These are phyloP conservation scores for Mimosa pudica DNA, from an alignment of 306 rosid species.

Conservation along the genomic window DNA sequence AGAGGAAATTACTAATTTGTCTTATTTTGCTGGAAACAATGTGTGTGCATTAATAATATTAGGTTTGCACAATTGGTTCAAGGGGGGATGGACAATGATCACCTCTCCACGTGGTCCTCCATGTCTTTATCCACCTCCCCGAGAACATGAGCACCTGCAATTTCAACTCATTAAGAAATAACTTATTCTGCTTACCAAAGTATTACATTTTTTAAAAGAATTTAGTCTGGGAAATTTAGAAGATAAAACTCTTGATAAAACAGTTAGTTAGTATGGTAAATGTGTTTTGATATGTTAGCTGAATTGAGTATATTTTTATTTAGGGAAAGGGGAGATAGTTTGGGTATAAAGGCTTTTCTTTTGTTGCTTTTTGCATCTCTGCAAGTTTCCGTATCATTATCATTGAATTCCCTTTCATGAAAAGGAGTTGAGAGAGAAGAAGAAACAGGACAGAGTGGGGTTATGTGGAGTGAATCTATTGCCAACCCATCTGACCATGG, in stretches of 20 bases:
- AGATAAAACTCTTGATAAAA: constrained; percentile 7
- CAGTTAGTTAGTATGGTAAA: neutral
- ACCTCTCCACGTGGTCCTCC: constrained; percentile 55
- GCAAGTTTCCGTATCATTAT: constrained; percentile 42
- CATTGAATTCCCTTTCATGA: constrained; percentile 50
- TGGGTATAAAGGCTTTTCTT: neutral
- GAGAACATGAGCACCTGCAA: constrained; percentile 51
- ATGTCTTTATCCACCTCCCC: constrained; percentile 41
- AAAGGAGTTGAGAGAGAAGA: constrained; percentile 43
- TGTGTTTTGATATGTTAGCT: neutral
- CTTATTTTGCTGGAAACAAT: constrained; percentile 19
- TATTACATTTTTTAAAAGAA: constrained; percentile 2
- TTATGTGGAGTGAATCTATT: constrained; percentile 46
- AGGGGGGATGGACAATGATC: constrained; percentile 50
- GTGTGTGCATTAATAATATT: constrained; percentile 28
- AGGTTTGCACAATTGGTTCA: constrained; percentile 31
- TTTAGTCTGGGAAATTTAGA: neutral
- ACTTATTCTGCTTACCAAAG: constrained; percentile 29
- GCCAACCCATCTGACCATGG: constrained; percentile 80
- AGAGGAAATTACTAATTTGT: constrained; percentile 33
- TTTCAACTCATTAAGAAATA: constrained; percentile 40
- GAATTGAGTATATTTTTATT: constrained; percentile 3
- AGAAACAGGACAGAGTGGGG: constrained; percentile 36
- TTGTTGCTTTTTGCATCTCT: neutral
- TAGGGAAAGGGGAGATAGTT: constrained; percentile 20